Evolutionary conservation across 2,329 filamentous ascomycete species (phyloP), one percentile per base, ranked within the genome.

Genomic region (Escovopsis sp.): DNA sequence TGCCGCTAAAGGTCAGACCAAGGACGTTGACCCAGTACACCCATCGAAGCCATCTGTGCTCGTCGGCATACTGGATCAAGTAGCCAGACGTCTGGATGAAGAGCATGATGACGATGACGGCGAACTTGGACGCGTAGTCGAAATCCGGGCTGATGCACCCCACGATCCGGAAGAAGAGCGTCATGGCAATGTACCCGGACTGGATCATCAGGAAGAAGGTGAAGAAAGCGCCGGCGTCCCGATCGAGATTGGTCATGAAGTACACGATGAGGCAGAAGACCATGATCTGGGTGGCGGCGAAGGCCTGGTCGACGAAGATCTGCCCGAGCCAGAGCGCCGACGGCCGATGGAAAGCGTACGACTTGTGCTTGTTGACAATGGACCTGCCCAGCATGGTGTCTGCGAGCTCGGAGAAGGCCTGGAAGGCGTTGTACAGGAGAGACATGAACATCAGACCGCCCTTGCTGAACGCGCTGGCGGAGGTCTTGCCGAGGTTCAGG

Each of bases 351-450:
- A 93, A 89, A 0, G 84, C 81, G 51, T 85, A 93, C 0, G 82
- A 79, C 43, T 81, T 78, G 59, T 93, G 86, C 57, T 91, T 93
- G 57, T 87, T 85, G 45, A 93, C 72, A 32, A 93, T 82, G 0
- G 79, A 71, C 8, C 86, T 72, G 1, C 81, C 84, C 13, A 79
- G 63, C 82, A 91, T 89, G 2, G 81, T 82, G 10, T 72, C 70
- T 0, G 72, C 81, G 0, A 94, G 62, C 57, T 93, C 85, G 0
- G 80, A 75, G 54, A 91, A 88, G 20, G 85, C 83, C 54, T 86
- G 79, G 60, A 93, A 89, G n/a, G 82, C 81, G 57, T 89, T 89
- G 70, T 89, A 89, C 5, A 93, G 63, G 2, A 93, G 71, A 16
- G 81, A 68, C 41, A 87, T 76, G 62, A 93, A 93, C 39, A 93